A percentile compares a stretch with the other conserved stretches of the same genome.
These are phyloP conservation scores for Haplosporangium sp. DNA, from an alignment of 371 early-diverging fungal genomes.

Conservation along the genomic window DNA sequence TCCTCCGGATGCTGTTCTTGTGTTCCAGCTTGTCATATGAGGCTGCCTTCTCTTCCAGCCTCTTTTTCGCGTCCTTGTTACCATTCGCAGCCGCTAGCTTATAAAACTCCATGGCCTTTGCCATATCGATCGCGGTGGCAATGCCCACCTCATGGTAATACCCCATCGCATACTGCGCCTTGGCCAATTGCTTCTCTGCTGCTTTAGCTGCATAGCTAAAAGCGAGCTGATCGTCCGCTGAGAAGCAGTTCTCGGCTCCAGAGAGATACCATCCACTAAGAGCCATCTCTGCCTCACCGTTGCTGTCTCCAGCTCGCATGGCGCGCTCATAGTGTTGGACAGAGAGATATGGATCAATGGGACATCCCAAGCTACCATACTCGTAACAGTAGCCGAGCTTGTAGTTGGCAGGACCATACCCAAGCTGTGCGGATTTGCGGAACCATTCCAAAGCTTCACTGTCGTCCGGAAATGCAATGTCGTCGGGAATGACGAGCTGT, in stretches of 20 bases:
- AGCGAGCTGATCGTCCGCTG: conserved; percentile 87
- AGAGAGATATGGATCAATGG: conserved; percentile 75
- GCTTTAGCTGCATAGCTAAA: conserved; percentile 91
- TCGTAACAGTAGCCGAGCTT: conserved; percentile 90
- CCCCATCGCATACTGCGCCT: conserved; percentile 95
- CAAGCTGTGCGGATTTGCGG: conserved; percentile 66
- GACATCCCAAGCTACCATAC: conserved; percentile 71
- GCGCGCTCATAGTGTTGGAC: conserved; percentile 86
- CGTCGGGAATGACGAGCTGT: conserved; percentile 52
- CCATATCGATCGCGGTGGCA: conserved; percentile 73
- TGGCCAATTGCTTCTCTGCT: conserved; percentile 82
- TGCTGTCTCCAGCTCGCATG: conserved; percentile 86
- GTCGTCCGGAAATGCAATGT: conserved; percentile 57
- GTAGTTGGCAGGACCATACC: conserved; percentile 76
- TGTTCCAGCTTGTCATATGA: conserved; percentile 13
- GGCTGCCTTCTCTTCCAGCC: conserved; percentile 44
- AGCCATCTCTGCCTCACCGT: conserved; percentile 88
- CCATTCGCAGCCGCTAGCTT: conserved; percentile 67
- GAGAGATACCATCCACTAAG: conserved; percentile 97
- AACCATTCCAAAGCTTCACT: conserved; percentile 58
- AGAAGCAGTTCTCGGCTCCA: conserved; percentile 80
- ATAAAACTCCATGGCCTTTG: conserved; percentile 85
- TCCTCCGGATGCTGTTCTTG: conserved; percentile 27
- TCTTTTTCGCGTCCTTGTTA: conserved; percentile 65
- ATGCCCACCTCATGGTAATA: conserved; percentile 93